Evolutionary conservation across 129 eudicot genomes (phyloP), one percentile per base, ranked within the genome.

Genomic region (Centrapalus pauciflorus): DNA sequence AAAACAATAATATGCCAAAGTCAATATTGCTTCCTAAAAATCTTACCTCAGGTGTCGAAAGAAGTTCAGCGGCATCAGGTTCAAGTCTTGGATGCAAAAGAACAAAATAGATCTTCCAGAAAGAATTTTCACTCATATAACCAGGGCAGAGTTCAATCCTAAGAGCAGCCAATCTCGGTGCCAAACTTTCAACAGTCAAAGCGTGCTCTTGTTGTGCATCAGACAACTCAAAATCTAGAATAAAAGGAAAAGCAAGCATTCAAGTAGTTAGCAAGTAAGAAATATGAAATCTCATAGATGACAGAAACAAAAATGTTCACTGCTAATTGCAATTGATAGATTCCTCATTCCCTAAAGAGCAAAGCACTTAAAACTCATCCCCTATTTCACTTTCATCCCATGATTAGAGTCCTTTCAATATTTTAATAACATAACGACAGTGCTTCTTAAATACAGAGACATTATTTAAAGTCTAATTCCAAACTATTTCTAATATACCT

Each of bases 131-230:
- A 67, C 83, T 84, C 90, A 94, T 94, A 60, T 84, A 82, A 61
- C 84, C 88, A 8, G 96, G 96, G 70, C 99, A 94, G 41, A 94
- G 96, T 75, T 89, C 93, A 64, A 83, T 82, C 78, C 97, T 84
- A 66, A 94, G 79, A 17, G 93, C 93, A 73, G 97, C 90, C 63
- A 94, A 80, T 77, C 89, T 82, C 17, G 99, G 96, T 49, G 86
- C 95, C 56, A 94, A 90, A 29, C 83, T 79, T 67, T 94, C 99
- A 54, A 94, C 97, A 64, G 95, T 86, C 78, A 94, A 74, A 26
- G 97, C 96, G 61, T 94, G 99, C 57, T 89, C 97, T 86, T 94
- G 99, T 68, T 94, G 99, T 43, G 95, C 84, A 86, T 94, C 90
- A 55, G 99, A 81, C 83, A 94, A 21, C 52, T 86, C 90, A 74